phyloP scores from a whole-genome alignment of 345 rosid species.

The Mangifera indica region DNA sequence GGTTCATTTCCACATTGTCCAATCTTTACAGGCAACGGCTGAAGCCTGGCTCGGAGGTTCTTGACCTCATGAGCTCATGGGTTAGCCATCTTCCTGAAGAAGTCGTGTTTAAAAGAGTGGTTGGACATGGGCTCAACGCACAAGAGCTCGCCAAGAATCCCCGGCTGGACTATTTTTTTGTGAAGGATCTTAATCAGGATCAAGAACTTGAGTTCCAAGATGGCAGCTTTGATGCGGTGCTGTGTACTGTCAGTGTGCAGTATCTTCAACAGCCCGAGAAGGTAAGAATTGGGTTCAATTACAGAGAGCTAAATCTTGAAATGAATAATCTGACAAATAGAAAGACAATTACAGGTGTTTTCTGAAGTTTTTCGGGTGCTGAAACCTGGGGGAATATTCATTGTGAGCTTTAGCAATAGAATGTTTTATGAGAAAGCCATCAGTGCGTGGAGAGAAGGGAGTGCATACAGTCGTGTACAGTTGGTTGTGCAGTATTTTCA shows the following conservation, averaged over 20 bases:
- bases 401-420: slow-evolving; percentile 88
- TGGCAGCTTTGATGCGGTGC: slow-evolving; percentile 66
- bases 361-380: slow-evolving; percentile 70
- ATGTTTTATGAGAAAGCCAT: slow-evolving; percentile 92
- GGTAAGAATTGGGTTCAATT: slow-evolving; percentile 35
- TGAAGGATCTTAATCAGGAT: slow-evolving; percentile 66
- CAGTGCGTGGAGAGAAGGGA: slow-evolving; percentile 82
- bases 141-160: slow-evolving; percentile 85
- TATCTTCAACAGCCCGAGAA: slow-evolving; percentile 4
- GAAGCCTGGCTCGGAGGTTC: slow-evolving; percentile 63
- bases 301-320: not conserved
- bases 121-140: slow-evolving; percentile 94
- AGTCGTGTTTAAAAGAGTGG: slow-evolving; percentile 62
- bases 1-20: slow-evolving; percentile 60
- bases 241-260: too few species aligned
- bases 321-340: not conserved
- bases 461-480: slow-evolving; percentile 61
- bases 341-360: slow-evolving; percentile 50
- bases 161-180: slow-evolving; percentile 55
- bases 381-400: slow-evolving; percentile 74
- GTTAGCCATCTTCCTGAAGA: slow-evolving; percentile 85
- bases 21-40: slow-evolving; percentile 56
- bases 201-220: slow-evolving; percentile 49
- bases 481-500: slow-evolving; percentile 81
- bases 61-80: slow-evolving; percentile 95